phyloP scores from a whole-genome alignment of 768 basidiomycete species.

The Lentinula edodes region DNA sequence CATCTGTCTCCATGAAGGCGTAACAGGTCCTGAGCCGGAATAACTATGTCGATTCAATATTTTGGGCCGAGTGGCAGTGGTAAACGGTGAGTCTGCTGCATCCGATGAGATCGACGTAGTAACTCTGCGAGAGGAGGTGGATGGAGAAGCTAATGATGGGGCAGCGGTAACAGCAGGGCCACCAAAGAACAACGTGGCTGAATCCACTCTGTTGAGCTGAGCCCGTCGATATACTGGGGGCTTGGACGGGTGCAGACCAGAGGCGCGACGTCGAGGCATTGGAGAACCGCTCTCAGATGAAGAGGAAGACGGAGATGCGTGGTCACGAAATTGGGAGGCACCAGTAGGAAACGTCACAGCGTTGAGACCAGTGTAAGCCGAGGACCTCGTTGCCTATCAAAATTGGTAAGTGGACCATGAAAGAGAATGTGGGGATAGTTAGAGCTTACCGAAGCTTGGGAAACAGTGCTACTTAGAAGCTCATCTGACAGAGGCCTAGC shows the following conservation, averaged over 20 bases:
- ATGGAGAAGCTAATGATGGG: slow-evolving; percentile 10
- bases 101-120: slow-evolving; percentile 20
- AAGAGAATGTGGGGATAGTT: neutral
- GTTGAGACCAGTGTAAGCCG: slow-evolving; percentile 23
- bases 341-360: slow-evolving; percentile 36
- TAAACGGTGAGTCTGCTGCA: slow-evolving; percentile 7
- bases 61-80: slow-evolving; percentile 22
- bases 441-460: slow-evolving; percentile 38
- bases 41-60: slow-evolving; percentile 58
- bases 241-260: slow-evolving; percentile 26
- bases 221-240: slow-evolving; percentile 19
- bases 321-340: slow-evolving; percentile 31
- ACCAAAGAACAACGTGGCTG: slow-evolving; percentile 64
- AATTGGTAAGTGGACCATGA: neutral
- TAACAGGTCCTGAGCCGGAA: slow-evolving; percentile 38
- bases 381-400: neutral
- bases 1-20: slow-evolving; percentile 33
- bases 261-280: slow-evolving; percentile 47
- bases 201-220: slow-evolving; percentile 46
- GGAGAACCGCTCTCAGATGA: slow-evolving; percentile 51
- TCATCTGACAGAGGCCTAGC: slow-evolving; percentile 68
- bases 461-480: slow-evolving; percentile 46
- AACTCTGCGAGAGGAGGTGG: slow-evolving; percentile 22
- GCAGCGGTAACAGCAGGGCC: slow-evolving; percentile 37
- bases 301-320: slow-evolving; percentile 30